Base-by-base conservation (phyloP, 139 green algal genomes). In the Chlorella sp. region DNA sequence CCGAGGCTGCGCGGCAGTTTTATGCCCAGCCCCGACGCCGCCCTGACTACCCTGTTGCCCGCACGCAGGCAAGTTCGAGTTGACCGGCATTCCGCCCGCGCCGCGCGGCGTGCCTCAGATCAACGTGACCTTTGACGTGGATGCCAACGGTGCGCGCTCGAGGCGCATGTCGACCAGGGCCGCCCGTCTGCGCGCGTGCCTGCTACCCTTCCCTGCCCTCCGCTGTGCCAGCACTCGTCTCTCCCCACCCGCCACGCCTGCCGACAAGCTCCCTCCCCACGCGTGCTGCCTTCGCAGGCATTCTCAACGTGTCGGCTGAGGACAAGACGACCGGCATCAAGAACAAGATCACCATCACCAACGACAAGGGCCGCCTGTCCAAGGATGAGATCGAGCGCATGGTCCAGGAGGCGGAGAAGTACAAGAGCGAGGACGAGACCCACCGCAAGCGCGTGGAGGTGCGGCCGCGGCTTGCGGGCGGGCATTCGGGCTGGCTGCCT, bases 281-380 rank as follows among this genome's bases (percentile, higher is more conserved):
- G n/a, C 14, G 46, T 55, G 46, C 14, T 55, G 14, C 46, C 46
- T 55, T 17, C 17, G 46, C 14, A 27, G 46, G 46, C 17, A 98
- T 99, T 78, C 87, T 99, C 25, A 99, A 99, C 77, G 93, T 99
- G 50, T 95, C 90, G 21, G 96, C 96, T 8, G 95, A 98, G 90
- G 96, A 99, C 81, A 98, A 98, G 90, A 94, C 91, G 33, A 96
- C 91, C 14, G 95, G 95, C 74, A 92, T 92, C 67, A 97, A 96
- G 86, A 97, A 96, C 85, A 98, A 98, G 87, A 98, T 99, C 87
- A 99, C 96, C 58, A 99, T 99, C 87, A 99, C 96, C 68, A 98
- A 99, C 77, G 96, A 98, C 87, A 99, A 98, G 93, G 96, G 96
- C 15, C 87, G 94, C 9, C 87, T 99, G 36, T 90, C 69, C n/a